Evolutionary conservation across 2,329 filamentous ascomycete species (phyloP).

Genomic region (Hypoxylon sp.): DNA sequence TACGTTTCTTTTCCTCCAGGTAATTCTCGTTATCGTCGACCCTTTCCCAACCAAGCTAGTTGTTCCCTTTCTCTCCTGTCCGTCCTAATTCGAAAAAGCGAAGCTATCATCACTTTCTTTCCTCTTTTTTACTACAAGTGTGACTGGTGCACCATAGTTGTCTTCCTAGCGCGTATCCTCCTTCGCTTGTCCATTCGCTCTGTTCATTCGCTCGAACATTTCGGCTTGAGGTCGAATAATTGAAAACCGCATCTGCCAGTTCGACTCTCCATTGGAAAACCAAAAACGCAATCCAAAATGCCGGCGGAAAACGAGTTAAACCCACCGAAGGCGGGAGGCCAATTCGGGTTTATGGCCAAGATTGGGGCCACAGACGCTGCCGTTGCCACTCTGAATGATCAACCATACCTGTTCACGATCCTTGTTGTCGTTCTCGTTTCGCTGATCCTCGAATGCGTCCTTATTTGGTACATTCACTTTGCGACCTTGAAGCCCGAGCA

Average conservation of each 20-base stretch:
- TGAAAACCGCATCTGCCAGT: slow-evolving; percentile 4
- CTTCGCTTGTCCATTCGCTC: slow-evolving; percentile 25
- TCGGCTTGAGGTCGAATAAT: slow-evolving; percentile 33
- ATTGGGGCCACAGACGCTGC: slow-evolving; percentile 71
- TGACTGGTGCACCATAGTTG: slow-evolving; percentile 48
- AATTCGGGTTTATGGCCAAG: slow-evolving; percentile 69
- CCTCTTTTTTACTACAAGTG: slow-evolving; percentile 40
- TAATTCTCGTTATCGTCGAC: slow-evolving; percentile 24
- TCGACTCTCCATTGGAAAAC: slow-evolving; percentile 9
- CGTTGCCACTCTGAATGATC: slow-evolving; percentile 71
- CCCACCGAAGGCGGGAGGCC: slow-evolving; percentile 44
- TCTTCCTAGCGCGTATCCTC: slow-evolving; percentile 31
- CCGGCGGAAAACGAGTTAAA: slow-evolving; percentile 53
- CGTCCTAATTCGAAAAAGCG: slow-evolving; percentile 40
- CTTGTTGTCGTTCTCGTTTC: slow-evolving; percentile 67
- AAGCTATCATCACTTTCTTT: slow-evolving; percentile 40
- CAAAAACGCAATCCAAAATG: slow-evolving; percentile 37
- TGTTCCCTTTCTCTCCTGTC: slow-evolving; percentile 25
- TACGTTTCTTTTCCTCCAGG: slow-evolving; percentile 32
- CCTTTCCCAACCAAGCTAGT: slow-evolving; percentile 19
- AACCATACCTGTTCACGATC: slow-evolving; percentile 70
- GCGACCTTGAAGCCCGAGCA: slow-evolving; percentile 73
- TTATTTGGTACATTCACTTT: slow-evolving; percentile 71
- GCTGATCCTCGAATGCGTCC: slow-evolving; percentile 60
- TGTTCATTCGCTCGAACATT: slow-evolving; percentile 14